A percentile compares a stretch with the other conserved stretches of the same genome.
Conservation (phyloP, 1,284 basidiomycete genomes). For the Papiliotrema laurentii region DNA sequence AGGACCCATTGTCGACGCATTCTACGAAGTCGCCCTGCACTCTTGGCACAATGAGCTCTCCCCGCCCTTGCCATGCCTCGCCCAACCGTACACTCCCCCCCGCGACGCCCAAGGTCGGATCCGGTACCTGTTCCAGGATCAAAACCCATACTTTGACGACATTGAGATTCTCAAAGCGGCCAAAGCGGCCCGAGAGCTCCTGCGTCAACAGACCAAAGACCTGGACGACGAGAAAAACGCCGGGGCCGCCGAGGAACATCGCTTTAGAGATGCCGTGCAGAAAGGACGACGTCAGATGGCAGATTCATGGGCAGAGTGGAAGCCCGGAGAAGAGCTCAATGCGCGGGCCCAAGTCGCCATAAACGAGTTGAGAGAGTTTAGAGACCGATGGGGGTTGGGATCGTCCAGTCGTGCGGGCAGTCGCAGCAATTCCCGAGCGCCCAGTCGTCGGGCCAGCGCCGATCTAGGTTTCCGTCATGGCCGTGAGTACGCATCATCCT, state of each 20-base stretch:
- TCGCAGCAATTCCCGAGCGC: constrained; percentile 3
- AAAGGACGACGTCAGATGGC: constrained; percentile 32
- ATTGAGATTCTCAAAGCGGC: constrained; percentile 53
- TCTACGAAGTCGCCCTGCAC: constrained; percentile 69
- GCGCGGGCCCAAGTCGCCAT: constrained; percentile 35
- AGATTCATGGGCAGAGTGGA: constrained; percentile 34
- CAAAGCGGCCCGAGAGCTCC: constrained; percentile 47
- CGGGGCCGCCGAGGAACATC: constrained; percentile 17
- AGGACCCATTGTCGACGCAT: constrained; percentile 63
- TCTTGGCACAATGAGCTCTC: constrained; percentile 59
- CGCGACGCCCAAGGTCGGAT: constrained; percentile 28
- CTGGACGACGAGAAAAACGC: constrained; percentile 26
- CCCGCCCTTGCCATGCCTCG: constrained; percentile 58
- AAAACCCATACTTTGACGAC: constrained; percentile 53
- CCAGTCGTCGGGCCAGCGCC: constrained; percentile 12
- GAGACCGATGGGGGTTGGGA: constrained; percentile 26
- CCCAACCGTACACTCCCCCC: constrained; percentile 47
- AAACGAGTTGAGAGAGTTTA: constrained; percentile 37
- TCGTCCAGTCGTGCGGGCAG: constrained; percentile 15
- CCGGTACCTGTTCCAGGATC: constrained; percentile 53
- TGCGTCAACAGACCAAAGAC: constrained; percentile 44
- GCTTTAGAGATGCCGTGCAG: constrained; percentile 41
- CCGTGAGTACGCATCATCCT: background rate
- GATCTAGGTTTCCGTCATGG: background rate
- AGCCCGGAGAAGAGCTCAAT: constrained; percentile 39